These are phyloP conservation scores for Globisporangium mamillatum DNA, from an alignment of 352 stramenopile genomes.

Conservation along the genomic window DNA sequence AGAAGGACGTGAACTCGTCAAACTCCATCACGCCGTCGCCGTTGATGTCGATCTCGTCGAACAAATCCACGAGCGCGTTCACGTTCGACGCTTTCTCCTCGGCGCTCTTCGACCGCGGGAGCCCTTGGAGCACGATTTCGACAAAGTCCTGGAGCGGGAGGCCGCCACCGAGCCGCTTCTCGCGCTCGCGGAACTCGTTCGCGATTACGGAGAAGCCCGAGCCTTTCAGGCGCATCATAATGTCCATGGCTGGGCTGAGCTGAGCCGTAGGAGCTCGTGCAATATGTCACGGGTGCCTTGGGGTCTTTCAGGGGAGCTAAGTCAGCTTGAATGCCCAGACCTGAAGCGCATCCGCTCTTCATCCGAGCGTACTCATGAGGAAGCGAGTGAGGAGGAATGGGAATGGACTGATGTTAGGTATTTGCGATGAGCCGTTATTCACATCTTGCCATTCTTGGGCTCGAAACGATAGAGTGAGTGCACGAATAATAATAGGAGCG, in stretches of 20 bases:
- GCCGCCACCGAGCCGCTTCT: constrained; percentile 51
- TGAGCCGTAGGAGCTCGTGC: too few relatives aligned
- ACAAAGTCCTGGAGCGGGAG: constrained; percentile 75
- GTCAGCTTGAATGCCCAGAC: too few relatives aligned
- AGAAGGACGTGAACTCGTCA: constrained; percentile 87
- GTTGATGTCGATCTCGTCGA: constrained; percentile 89
- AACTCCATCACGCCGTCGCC: constrained; percentile 84
- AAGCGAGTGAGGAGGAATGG: background rate
- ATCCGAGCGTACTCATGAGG: background rate
- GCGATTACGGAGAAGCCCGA: constrained; percentile 73
- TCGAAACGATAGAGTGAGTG: background rate
- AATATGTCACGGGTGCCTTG: too few relatives aligned
- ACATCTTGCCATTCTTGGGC: too few relatives aligned
- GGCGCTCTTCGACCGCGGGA: constrained; percentile 38
- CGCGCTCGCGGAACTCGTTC: constrained; percentile 70
- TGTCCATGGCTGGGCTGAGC: constrained; percentile 46
- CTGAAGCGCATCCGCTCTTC: background rate
- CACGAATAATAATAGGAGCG: background rate
- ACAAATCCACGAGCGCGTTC: constrained; percentile 67
- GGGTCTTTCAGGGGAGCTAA: too few relatives aligned
- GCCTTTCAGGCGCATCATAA: constrained; percentile 82
- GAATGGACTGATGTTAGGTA: background rate
- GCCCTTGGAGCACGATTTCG: constrained; percentile 66
- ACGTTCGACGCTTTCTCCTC: constrained; percentile 56
- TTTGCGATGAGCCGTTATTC: background rate